Conservation (phyloP, 2,329 filamentous ascomycete species). For the Aureobasidium sp. region DNA sequence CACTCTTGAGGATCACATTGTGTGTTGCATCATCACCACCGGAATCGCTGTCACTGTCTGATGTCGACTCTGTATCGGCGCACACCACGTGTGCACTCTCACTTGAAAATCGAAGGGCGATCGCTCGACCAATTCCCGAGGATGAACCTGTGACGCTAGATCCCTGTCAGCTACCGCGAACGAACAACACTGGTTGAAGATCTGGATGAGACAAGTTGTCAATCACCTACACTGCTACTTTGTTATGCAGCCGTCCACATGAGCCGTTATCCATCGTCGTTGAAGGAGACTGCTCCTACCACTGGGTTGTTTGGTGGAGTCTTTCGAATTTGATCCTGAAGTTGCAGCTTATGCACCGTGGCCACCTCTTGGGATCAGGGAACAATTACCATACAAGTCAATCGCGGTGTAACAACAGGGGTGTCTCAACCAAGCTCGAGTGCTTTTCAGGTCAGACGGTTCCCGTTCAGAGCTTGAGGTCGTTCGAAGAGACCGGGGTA, state of each 20-base stretch:
- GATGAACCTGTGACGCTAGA: conserved; percentile 20
- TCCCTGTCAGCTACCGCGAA: not conserved
- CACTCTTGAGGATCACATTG: not conserved
- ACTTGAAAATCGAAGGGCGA: conserved; percentile 21
- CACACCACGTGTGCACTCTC: conserved; percentile 24
- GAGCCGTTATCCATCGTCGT: not conserved
- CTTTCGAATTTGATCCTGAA: not conserved
- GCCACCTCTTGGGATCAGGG: not conserved
- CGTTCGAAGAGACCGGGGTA: not conserved
- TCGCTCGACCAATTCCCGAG: conserved; percentile 25
- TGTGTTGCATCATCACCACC: conserved; percentile 5
- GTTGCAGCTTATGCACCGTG: not conserved
- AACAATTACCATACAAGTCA: not conserved
- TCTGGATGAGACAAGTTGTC: not conserved
- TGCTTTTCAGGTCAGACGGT: not conserved
- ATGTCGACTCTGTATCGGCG: conserved; percentile 22
- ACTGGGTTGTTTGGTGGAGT: not conserved
- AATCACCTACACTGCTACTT: conserved; percentile 11
- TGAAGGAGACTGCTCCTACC: not conserved
- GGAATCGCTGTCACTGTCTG: not conserved
- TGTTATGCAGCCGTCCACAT: conserved; percentile 7
- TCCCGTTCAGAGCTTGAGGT: not conserved
- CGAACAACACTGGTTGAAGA: not conserved
- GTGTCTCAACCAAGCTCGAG: not conserved
- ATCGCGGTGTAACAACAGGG: not conserved